A percentile compares a stretch with the other conserved stretches of the same genome.
phyloP scores from a whole-genome alignment of 805 yeast species.

The Wickerhamomyces canadensis region DNA sequence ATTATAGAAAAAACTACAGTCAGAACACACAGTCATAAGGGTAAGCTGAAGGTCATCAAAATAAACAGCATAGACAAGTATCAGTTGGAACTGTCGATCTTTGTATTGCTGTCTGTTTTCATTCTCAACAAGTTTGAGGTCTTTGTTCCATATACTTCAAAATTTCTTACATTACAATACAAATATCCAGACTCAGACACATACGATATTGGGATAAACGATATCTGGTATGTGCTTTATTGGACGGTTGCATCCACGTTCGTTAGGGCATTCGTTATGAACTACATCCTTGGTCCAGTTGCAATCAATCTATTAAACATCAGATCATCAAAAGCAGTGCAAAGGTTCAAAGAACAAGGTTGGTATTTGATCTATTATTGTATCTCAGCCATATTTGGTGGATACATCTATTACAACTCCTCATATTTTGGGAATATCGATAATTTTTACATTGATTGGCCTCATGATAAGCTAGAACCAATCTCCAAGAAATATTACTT shows the following conservation, averaged over 20 bases:
- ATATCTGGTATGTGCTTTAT: constrained; percentile 45
- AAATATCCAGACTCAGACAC: constrained; percentile 18
- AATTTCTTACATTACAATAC: constrained; percentile 39
- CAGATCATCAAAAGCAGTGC: constrained; percentile 42
- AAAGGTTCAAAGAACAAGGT: constrained; percentile 81
- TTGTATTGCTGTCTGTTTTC: constrained; percentile 17
- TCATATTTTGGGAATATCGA: constrained; percentile 56
- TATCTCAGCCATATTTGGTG: constrained; percentile 50
- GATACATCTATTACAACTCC: constrained; percentile 49
- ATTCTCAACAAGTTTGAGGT: constrained; percentile 23
- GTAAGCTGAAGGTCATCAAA: too few relatives aligned
- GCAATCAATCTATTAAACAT: constrained; percentile 40
- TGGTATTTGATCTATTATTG: constrained; percentile 67
- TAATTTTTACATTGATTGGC: constrained; percentile 65
- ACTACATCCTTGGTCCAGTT: constrained; percentile 49
- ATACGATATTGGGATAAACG: constrained; percentile 55
- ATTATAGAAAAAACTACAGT: too few relatives aligned
- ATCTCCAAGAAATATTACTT: constrained; percentile 65
- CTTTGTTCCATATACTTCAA: constrained; percentile 25
- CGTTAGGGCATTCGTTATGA: constrained; percentile 56
- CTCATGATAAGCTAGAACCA: constrained; percentile 53
- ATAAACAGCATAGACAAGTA: constrained; percentile 20
- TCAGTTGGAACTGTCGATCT: constrained; percentile 25
- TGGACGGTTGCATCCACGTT: constrained; percentile 54
- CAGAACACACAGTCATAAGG: too few relatives aligned